Evolutionary conservation across 345 rosid genomes (phyloP).

Genomic region (Lepidium didymum): DNA sequence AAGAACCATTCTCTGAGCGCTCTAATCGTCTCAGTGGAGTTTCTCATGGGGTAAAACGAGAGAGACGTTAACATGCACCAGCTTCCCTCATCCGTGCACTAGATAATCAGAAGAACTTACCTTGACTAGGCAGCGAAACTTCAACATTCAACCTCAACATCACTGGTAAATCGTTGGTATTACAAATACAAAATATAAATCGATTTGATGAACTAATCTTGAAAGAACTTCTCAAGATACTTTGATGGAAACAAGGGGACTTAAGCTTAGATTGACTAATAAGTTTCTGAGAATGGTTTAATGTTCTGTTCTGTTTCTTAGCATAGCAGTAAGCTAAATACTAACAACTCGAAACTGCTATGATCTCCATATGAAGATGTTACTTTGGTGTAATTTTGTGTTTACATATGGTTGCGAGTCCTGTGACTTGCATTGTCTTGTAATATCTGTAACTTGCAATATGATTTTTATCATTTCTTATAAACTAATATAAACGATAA

Average conservation of each 20-base stretch:
- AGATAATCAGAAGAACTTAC: not conserved
- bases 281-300: not conserved
- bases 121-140: not conserved
- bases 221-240: not conserved
- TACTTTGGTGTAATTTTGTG: not conserved
- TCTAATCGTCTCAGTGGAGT: not conserved
- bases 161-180: constrained; percentile 19
- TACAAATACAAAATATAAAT: too few relatives aligned
- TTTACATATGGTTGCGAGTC: not conserved
- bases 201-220: not conserved
- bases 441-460: not conserved
- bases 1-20: not conserved
- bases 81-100: not conserved
- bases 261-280: not conserved
- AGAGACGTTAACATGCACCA: not conserved
- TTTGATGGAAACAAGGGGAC: not conserved
- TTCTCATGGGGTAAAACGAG: not conserved
- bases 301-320: not conserved
- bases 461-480: not conserved
- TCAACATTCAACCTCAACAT: constrained; percentile 1
- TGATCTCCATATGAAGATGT: not conserved
- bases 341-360: not conserved
- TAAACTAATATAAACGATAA: not conserved
- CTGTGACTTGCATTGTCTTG: constrained; percentile 1
- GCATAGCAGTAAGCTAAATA: not conserved